Base-by-base conservation (phyloP, 2,329 filamentous ascomycete species). In the Aspergillus sp. region DNA sequence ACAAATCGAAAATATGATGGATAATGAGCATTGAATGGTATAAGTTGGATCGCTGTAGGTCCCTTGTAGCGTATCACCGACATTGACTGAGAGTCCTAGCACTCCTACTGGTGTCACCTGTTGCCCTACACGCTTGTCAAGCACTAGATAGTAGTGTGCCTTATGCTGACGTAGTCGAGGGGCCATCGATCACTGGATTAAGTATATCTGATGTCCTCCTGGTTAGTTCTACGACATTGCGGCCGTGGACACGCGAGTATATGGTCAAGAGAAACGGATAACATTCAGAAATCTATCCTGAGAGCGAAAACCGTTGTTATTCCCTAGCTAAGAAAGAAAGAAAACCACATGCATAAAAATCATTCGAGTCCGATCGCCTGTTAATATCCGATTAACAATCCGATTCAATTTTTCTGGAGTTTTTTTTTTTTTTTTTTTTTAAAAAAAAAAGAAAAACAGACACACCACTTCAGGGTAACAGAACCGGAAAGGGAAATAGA, bases 1-100 rank as follows among this genome's bases (percentile, higher is more conserved):
- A 63, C 57, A 64, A 60, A 61, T 57, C 53, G 56, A 65, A 65
- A 65, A 62, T 64, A 63, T 66, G 64, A 66, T 62, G 64, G 62
- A 58, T 64, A 62, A 66, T 60, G 62, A 65, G 53, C 58, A 45
- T 56, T 59, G 52, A 58, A 63, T 44, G 40, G 60, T 27, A 37
- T 54, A 33, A n/a, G 14, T n/a, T n/a, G 35, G 4, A n/a, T 7
- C 12, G 3, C 6, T 15, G 12, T n/a, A 21, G 21, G 21, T 21
- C 6, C 12, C 35, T 37, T 37, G 35, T 37, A 37, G 35, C 27
- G 3, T 31, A 31, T 31, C 27, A 31, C 27, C 9, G 27, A 4
- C 27, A 31, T 31, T 3, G 8, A 31, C 27, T 8, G 9, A 7
- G 7, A 25, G 23, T 25, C 5, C 23, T 25, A 7, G 23, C 23